Conservation (phyloP, 371 early-diverging fungal genomes). For the Mucor circinelloides region DNA sequence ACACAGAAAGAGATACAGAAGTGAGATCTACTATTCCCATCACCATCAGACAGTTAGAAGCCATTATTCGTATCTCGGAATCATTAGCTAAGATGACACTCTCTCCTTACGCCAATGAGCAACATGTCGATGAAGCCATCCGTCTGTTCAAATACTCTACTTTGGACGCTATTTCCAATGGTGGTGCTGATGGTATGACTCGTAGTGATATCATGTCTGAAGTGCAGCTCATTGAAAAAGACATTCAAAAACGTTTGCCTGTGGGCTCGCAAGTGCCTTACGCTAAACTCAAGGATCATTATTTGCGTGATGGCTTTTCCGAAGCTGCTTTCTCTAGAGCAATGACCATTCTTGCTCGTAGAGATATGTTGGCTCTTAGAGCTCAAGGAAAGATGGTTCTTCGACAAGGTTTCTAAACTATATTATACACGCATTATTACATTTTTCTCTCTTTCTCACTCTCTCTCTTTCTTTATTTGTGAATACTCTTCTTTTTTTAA, state of each 20-base stretch:
- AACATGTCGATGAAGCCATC: conserved; percentile 99
- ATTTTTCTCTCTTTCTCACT: background rate
- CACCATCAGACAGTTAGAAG: conserved; percentile 99
- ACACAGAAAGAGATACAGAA: conserved; percentile 74
- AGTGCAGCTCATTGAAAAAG: conserved; percentile 80
- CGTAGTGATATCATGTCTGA: conserved; percentile 73
- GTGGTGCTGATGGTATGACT: conserved; percentile 78
- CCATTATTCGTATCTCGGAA: conserved; percentile 99
- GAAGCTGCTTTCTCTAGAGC: conserved; percentile 75
- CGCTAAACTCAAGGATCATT: conserved; percentile 70
- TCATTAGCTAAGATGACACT: conserved; percentile 97
- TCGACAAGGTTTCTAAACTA: conserved; percentile 32
- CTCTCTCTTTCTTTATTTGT: background rate
- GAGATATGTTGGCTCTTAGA: conserved; percentile 85
- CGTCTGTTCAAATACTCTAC: conserved; percentile 98
- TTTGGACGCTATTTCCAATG: conserved; percentile 94
- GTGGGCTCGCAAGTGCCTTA: conserved; percentile 85
- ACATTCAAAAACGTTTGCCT: conserved; percentile 85
- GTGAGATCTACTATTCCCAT: conserved; percentile 95
- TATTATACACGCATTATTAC: conserved; percentile 1
- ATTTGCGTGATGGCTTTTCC: conserved; percentile 66
- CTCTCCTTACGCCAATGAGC: conserved; percentile 83
- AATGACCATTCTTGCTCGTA: conserved; percentile 77
- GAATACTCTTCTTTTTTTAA: conserved; percentile 3
- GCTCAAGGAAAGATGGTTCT: conserved; percentile 69